Evolutionary conservation across 2,329 filamentous ascomycete species (phyloP), one percentile per base, ranked within the genome.

Genomic region (Claviceps citrina): DNA sequence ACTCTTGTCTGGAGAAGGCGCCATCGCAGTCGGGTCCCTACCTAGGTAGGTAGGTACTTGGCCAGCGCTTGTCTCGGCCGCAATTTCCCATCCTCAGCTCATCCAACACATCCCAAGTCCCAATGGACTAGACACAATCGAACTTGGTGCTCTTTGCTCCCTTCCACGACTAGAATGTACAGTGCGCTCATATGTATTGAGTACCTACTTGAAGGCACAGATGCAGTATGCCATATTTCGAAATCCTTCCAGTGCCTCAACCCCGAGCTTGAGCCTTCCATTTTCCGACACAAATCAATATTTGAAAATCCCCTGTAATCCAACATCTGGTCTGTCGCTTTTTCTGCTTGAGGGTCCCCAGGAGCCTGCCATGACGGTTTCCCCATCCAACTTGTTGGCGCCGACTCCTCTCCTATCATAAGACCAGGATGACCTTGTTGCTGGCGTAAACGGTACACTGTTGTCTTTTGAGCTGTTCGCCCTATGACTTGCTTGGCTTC

Each of bases 291-390:
- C 25, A 28, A 39, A 8, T 25, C 5, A n/a, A 15, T 30, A 34
- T 25, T 15, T 32, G 18, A 31, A 42, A 13, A 42, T 36, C 12
- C 18, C 28, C 25, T 31, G 12, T 26, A 41, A 20, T 28, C 26
- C 34, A 19, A 22, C 16, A 19, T 36, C 31, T 18, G 26, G 6
- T 13, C 32, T 18, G 25, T 34, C 34, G 18, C 28, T 27, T 27
- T 38, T 25, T 15, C 9, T 38, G 20, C 16, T 36, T 27, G 24
- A 44, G 7, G 15, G 43, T 49, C 35, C 47, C 45, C 27, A 31
- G 16, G 31, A 30, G 19, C 26, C 26, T 27, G 24, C 5, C 15
- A 8, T 20, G 36, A 18, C n/a, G 18, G 20, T 13, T 20, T 28
- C 22, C 36, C 24, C 26, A 24, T 19, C n/a, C 10, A 30, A 26